Evolutionary conservation across 805 yeast genomes (phyloP).

Genomic region (Nakazawaea peltata): DNA sequence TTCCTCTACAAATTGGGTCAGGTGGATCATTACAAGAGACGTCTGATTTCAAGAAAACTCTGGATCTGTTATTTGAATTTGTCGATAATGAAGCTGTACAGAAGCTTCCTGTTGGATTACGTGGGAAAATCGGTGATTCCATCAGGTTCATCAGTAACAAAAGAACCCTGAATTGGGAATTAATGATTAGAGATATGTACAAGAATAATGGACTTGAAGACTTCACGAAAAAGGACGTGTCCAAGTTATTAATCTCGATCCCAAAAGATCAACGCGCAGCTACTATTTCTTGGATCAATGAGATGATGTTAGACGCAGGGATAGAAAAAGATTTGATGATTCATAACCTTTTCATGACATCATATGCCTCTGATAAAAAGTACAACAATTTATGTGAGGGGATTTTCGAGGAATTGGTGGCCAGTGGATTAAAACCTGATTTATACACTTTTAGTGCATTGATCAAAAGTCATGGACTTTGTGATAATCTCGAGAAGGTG

Average conservation of each 20-base stretch:
- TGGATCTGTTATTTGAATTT: constrained; percentile 3
- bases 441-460: constrained; percentile 34
- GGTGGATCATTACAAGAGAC: constrained; percentile 12
- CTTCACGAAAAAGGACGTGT: constrained; percentile 25
- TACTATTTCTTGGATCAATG: constrained; percentile 28
- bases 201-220: constrained; percentile 28
- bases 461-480: constrained; percentile 38
- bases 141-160: constrained; percentile 29
- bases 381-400: constrained; percentile 24
- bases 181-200: constrained; percentile 32
- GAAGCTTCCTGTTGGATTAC: constrained; percentile 28
- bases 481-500: constrained; percentile 27
- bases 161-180: constrained; percentile 36
- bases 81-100: constrained; percentile 13
- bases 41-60: constrained; percentile 15
- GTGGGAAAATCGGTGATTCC: constrained; percentile 30
- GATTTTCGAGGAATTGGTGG: constrained; percentile 20
- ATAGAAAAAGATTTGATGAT: constrained; percentile 24
- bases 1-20: not conserved
- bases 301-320: constrained; percentile 27
- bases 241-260: constrained; percentile 28
- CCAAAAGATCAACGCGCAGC: constrained; percentile 29
- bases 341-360: constrained; percentile 28
- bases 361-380: constrained; percentile 18
- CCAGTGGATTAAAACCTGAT: constrained; percentile 22